phyloP scores from a whole-genome alignment of 2,329 filamentous ascomycete species.

The Fusarium hainanense region DNA sequence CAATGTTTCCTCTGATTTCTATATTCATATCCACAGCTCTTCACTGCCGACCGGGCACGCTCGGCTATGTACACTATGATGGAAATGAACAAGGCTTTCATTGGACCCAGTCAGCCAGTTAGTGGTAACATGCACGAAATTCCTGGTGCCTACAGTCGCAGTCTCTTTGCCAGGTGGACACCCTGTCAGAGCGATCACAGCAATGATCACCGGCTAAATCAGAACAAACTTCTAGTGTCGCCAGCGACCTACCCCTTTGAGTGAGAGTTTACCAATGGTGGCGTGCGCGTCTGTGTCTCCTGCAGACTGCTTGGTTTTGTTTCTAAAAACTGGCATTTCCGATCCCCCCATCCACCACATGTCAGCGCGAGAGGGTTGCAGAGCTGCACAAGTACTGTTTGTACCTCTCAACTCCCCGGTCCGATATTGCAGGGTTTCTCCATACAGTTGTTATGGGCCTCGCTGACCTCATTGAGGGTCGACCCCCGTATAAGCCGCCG shows the following conservation, averaged over 20 bases:
- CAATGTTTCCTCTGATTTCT: constrained; percentile 10
- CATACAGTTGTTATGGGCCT: constrained; percentile 36
- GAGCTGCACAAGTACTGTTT: constrained; percentile 17
- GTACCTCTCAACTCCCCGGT: constrained; percentile 25
- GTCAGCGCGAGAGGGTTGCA: constrained; percentile 9
- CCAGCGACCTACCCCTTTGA: constrained; percentile 38
- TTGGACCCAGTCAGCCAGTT: constrained; percentile 10
- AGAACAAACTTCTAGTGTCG: constrained; percentile 12
- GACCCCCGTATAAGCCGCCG: constrained; percentile 38
- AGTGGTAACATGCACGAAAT: constrained; percentile 30
- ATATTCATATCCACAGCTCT: constrained; percentile 4
- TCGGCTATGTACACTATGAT: constrained; percentile 3
- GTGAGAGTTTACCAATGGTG: constrained; percentile 28
- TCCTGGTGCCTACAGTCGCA: constrained; percentile 26
- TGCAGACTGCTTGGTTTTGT: neutral
- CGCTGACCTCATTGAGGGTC: constrained; percentile 43
- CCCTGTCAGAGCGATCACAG: constrained; percentile 23
- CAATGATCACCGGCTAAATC: constrained; percentile 31
- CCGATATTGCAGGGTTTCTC: constrained; percentile 42
- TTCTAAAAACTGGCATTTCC: constrained; percentile 26
- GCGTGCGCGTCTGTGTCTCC: constrained; percentile 6
- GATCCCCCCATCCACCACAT: constrained; percentile 28
- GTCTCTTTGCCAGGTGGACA: constrained; percentile 17
- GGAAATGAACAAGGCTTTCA: constrained; percentile 13
- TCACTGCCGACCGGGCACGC: constrained; percentile 8